phyloP scores from a whole-genome alignment of 192 early-diverging fungal species.

The Linnemannia hyalina region DNA sequence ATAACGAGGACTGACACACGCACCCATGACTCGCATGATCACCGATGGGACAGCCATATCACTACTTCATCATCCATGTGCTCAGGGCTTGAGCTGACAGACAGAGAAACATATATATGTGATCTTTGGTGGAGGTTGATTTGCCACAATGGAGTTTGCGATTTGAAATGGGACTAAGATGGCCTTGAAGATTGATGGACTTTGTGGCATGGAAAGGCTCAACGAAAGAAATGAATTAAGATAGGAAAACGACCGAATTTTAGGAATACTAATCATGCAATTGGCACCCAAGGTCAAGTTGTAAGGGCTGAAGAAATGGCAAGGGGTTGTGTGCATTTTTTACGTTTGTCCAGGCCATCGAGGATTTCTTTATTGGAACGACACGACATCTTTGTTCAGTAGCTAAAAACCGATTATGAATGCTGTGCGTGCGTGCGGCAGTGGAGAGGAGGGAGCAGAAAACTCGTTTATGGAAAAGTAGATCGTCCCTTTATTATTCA shows the following conservation, averaged over 20 bases:
- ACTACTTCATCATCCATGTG: neutral
- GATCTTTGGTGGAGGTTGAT: neutral
- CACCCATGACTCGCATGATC: neutral
- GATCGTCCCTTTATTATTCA: neutral
- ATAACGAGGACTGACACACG: neutral
- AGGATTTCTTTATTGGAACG: too few species aligned
- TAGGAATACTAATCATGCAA: too few species aligned
- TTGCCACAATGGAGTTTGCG: neutral
- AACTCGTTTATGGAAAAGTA: neutral
- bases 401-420: neutral
- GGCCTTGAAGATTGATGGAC: too few species aligned
- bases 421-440: neutral
- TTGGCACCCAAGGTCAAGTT: too few species aligned
- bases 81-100: neutral
- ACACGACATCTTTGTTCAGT: neutral
- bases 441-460: neutral
- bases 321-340: too few species aligned
- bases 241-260: too few species aligned
- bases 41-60: neutral
- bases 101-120: neutral
- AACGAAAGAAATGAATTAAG: too few species aligned
- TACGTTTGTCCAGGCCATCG: too few species aligned
- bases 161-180: too few species aligned
- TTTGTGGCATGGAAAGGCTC: too few species aligned
- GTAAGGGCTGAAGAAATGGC: too few species aligned